Conservation (phyloP, 805 yeast species). For the Nakazawaea wyomingensis region DNA sequence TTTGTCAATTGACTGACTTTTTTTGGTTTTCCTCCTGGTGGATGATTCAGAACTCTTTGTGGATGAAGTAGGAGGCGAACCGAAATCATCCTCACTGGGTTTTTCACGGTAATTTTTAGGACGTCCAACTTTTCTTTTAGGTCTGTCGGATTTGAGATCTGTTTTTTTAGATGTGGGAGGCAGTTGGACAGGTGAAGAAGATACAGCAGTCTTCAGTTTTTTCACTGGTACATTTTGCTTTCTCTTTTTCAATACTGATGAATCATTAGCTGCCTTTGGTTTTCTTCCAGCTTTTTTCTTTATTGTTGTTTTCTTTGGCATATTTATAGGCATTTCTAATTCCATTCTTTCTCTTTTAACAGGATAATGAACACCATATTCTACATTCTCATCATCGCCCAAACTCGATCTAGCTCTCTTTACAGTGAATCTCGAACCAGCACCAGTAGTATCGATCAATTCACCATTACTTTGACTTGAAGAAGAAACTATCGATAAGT, state of each 20-base stretch:
- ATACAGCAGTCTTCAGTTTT: neutral
- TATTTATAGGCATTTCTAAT: neutral
- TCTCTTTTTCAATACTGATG: neutral
- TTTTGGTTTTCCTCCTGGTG: neutral
- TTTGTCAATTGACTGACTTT: neutral
- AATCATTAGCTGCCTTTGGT: neutral
- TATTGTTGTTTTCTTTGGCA: neutral
- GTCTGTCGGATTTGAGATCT: conserved; percentile 12
- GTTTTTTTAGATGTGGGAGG: neutral
- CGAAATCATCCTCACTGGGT: neutral
- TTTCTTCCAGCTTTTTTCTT: neutral
- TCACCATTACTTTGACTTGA: neutral
- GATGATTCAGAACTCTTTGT: neutral
- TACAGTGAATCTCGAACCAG: neutral
- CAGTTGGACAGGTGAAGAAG: too few relatives aligned
- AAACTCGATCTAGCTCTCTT: neutral
- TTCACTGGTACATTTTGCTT: neutral
- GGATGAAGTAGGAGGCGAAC: neutral
- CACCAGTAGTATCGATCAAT: conserved; percentile 14
- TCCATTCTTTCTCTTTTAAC: neutral
- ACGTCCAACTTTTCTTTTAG: conserved; percentile 14
- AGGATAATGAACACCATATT: neutral
- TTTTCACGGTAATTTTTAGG: conserved; percentile 2
- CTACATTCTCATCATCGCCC: neutral
- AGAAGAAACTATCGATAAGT: neutral